phyloP scores from a whole-genome alignment of 345 rosid genomes.

The Salix viminalis region DNA sequence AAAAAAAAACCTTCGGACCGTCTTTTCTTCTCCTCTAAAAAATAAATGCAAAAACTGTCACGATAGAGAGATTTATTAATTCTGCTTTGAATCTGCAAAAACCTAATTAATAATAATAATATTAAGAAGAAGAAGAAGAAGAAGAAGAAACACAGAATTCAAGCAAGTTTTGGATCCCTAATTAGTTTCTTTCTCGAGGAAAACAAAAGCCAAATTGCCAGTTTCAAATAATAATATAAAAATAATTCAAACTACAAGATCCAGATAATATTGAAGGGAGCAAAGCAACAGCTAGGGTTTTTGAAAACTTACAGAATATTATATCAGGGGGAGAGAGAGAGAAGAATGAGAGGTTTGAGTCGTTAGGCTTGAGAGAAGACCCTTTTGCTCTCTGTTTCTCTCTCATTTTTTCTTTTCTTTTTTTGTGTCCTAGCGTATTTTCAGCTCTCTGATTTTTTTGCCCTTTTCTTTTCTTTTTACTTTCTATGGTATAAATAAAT shows the following conservation, averaged over 20 bases:
- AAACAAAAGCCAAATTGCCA: slow-evolving; percentile 3
- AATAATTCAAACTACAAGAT: not conserved
- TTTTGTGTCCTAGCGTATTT: slow-evolving; percentile 1
- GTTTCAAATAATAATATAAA: not conserved
- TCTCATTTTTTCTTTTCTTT: not conserved
- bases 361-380: not conserved
- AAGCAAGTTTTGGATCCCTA: slow-evolving; percentile 23
- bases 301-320: not conserved
- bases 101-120: not conserved
- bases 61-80: not conserved
- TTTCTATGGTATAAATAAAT: not conserved
- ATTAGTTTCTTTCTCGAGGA: not conserved
- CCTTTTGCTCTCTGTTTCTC: not conserved
- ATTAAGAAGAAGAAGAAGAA: too few relatives aligned
- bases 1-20: not conserved
- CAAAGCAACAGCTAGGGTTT: not conserved
- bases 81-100: not conserved
- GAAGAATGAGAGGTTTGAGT: too few relatives aligned
- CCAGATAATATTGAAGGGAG: not conserved
- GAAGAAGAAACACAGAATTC: slow-evolving; percentile 9
- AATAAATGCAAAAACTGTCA: not conserved
- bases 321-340: too few relatives aligned
- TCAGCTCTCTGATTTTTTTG: slow-evolving; percentile 11
- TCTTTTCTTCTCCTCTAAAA: not conserved
- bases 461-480: not conserved